Evolutionary conservation across 2,329 filamentous ascomycete species (phyloP), one percentile per base, ranked within the genome.

Genomic region (Cucurbitaria berberidis): DNA sequence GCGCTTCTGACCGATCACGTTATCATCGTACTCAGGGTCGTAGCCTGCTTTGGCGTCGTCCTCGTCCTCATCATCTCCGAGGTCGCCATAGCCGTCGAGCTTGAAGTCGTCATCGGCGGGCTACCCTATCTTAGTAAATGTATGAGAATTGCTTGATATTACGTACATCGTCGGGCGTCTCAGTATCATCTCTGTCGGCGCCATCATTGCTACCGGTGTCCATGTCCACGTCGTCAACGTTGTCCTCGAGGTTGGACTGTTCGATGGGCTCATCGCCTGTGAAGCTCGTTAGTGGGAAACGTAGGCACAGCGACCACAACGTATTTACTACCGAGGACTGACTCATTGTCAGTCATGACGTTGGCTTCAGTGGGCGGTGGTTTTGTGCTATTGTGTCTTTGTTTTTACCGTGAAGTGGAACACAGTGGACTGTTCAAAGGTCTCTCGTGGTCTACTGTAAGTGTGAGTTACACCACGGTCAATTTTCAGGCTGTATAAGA

Each of bases 251-350:
- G 11, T 41, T 40, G 21, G 47, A 26, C 18, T 62, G 44, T 9
- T 55, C 35, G 3, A 52, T 39, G 10, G 45, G 48, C n/a, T 53
- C 46, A 15, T 55, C 46, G 38, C 38, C 63, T 64, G 27, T 11
- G 3, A 24, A 9, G 18, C 3, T 1, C 47, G 36, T 66, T 34
- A 64, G 50, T 35, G 9, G 7, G 16, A 22, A 4, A 13, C 5
- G n/a, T 9, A 19, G 8, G 3, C 32, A 24, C 35, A 27, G 24
- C 4, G 16, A 24, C 1, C 11, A 34, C 16, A 18, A 8, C n/a
- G 32, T 43, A 48, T 50, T 46, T 59, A 63, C 64, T 42, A 16
- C 60, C 54, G 42, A 65, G 49, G 15, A 48, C 57, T 48, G 67
- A 42, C 3, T 18, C 30, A 1, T 49, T n/a, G 19, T 62, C 52